Evolutionary conservation across 768 basidiomycete species (phyloP).

Genomic region (Tulasnella sp.): DNA sequence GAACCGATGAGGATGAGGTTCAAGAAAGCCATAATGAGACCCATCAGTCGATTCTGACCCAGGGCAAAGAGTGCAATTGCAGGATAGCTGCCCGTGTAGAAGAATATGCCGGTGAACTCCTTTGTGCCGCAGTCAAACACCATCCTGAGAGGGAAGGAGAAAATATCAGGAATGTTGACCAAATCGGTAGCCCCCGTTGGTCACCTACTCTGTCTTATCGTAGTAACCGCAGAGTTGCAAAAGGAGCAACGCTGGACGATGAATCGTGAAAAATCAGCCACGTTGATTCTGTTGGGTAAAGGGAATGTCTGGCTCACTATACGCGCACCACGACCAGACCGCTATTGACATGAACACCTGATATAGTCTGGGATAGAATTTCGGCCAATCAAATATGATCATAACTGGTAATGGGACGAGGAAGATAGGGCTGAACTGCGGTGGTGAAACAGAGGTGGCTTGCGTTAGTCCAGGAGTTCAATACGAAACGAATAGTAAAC

Average conservation of each 20-base stretch:
- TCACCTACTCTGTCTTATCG: background rate
- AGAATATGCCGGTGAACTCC: slow-evolving; percentile 24
- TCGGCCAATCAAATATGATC: slow-evolving; percentile 26
- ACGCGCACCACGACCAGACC: slow-evolving; percentile 21
- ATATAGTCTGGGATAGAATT: slow-evolving; percentile 19
- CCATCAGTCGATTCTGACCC: slow-evolving; percentile 24
- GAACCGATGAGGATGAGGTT: slow-evolving; percentile 24
- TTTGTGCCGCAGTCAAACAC: slow-evolving; percentile 21
- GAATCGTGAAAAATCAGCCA: background rate
- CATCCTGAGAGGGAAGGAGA: background rate
- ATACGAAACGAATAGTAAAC: background rate
- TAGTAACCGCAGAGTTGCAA: slow-evolving; percentile 21
- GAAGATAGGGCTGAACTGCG: slow-evolving; percentile 8
- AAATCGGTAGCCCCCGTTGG: background rate
- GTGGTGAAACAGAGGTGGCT: background rate
- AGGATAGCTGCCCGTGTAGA: slow-evolving; percentile 25
- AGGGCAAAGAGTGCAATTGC: slow-evolving; percentile 28
- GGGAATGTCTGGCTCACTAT: background rate
- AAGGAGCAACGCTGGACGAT: background rate
- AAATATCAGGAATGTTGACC: background rate
- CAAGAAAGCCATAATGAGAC: slow-evolving; percentile 19
- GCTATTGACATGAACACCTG: slow-evolving; percentile 23
- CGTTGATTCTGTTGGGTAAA: background rate
- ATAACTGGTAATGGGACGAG: slow-evolving; percentile 24
- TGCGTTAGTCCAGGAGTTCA: background rate